phyloP scores from a whole-genome alignment of 345 rosid species.

The rapeseed (Brassica napus) region Da-Ae NC_063442.1:4971001-4971500 shows the following conservation, averaged over 20 bases:
- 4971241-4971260: too few relatives aligned
- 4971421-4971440: neutral
- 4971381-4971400: conserved; percentile 87
- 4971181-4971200: too few relatives aligned
- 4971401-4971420: conserved; percentile 67
- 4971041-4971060: neutral
- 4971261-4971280: too few relatives aligned
- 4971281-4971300: too few relatives aligned
- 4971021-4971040: neutral
- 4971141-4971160: too few relatives aligned
- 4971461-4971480: neutral
- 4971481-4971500: neutral
- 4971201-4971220: too few relatives aligned
- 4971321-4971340: conserved; percentile 92
- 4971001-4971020: neutral
- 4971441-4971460: neutral
- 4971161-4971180: too few relatives aligned
- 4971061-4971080: too few relatives aligned
- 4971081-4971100: too few relatives aligned
- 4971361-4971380: conserved; percentile 90
- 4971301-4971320: conserved; percentile 43
- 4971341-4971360: conserved; percentile 78
- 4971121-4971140: too few relatives aligned
- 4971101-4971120: too few relatives aligned
- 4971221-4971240: too few relatives aligned